Base-by-base conservation (phyloP, 768 basidiomycete species). In the Phylloporus sp. region DNA sequence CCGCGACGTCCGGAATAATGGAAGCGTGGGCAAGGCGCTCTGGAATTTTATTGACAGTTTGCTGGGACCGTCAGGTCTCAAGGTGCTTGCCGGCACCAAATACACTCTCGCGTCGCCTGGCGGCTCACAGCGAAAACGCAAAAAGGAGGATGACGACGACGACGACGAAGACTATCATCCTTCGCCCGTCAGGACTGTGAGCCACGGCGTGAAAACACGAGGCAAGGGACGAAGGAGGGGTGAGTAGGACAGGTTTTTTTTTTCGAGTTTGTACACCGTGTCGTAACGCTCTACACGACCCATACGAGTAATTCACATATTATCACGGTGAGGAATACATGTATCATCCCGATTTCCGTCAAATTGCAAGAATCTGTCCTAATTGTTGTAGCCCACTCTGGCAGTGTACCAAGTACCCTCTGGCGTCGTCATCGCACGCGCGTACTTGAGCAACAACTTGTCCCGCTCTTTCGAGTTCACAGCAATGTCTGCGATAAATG, bases 381-480 rank as follows among this genome's bases (percentile, higher is more conserved):
- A 81, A 27, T 71, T 74, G 59, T 67, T 78, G 58, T 82, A 81
- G 57, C 79, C 79, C 24, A 74, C 77, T 52, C 86, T 71, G 1
- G 86, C 76, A 2, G 84, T 87, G 64, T 91, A 95, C 77, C 80
- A 87, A 28, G 79, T 63, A 0, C 84, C 85, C 10, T 78, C 72
- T 0, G 73, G 59, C 42, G 87, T 84, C 42, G 84, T 88, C 34
- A 82, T 76, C 3, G 87, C 79, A 37, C 94, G 73, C 28, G 89
- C 89, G 59, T 86, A 89, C 69, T 92, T 97, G 34, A 90, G 77
- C 31, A 96, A 69, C 52, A 95, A 62, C 63, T 84, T 91, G 62
- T 98, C 94, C 32, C 88, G 75, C 59, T 90, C 90, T 65, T 96
- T 95, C 8, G 72, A 69, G 60, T 90, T 82, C n/a, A 92, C 72